phyloP scores from a whole-genome alignment of 768 basidiomycete species.

The Galerina sulciceps region DNA sequence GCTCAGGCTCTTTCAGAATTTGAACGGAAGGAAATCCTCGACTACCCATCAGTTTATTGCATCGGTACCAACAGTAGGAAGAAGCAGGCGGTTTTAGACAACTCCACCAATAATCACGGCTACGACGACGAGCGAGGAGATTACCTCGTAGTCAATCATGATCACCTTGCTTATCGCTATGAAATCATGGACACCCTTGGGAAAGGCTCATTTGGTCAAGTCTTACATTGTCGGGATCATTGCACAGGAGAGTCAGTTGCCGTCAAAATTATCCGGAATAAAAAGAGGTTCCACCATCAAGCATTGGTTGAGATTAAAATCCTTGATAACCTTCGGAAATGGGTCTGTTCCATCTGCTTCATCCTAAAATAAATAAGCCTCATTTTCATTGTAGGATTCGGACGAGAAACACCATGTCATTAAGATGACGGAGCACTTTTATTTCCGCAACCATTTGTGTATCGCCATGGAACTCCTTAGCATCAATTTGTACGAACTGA shows the following conservation, averaged over 20 bases:
- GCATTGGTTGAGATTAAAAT: slow-evolving; percentile 99
- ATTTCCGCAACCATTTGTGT: slow-evolving; percentile 96
- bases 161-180: slow-evolving; percentile 97
- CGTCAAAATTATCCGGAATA: slow-evolving; percentile 99
- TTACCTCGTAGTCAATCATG: slow-evolving; percentile 86
- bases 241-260: slow-evolving; percentile 95
- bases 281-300: slow-evolving; percentile 98
- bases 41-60: slow-evolving; percentile 84
- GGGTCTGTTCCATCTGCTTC: slow-evolving; percentile 62
- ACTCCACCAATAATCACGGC: slow-evolving; percentile 84
- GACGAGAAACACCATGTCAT: slow-evolving; percentile 98
- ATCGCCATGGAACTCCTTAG: slow-evolving; percentile 98
- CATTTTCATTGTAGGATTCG: slow-evolving; percentile 63
- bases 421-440: slow-evolving; percentile 98
- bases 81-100: slow-evolving; percentile 76
- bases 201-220: slow-evolving; percentile 98
- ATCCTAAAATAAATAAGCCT: neutral
- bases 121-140: slow-evolving; percentile 99
- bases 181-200: slow-evolving; percentile 92
- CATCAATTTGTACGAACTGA: slow-evolving; percentile 98
- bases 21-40: slow-evolving; percentile 90
- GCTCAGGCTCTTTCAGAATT: slow-evolving; percentile 80
- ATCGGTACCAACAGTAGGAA: slow-evolving; percentile 82
- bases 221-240: slow-evolving; percentile 94
- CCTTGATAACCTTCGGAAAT: slow-evolving; percentile 93